Conservation (phyloP, 1,284 basidiomycete genomes). For the Microbotryum silenes-acaulis region DNA sequence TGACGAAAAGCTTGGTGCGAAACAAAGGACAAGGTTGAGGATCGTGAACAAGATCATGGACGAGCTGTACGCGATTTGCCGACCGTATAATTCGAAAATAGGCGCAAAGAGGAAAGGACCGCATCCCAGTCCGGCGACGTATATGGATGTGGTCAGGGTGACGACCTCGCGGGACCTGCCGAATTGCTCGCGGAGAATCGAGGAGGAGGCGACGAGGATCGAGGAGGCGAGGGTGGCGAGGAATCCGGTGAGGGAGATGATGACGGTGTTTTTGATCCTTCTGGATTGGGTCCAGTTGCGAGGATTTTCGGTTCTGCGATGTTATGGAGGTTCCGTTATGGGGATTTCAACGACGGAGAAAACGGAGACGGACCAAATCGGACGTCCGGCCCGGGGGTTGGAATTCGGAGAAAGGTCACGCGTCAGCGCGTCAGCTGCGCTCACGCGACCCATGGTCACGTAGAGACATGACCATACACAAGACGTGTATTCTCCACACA, state of each 20-base stretch:
- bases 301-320: conserved; percentile 25
- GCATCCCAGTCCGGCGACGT: conserved; percentile 40
- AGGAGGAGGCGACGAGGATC: conserved; percentile 40
- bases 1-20: conserved; percentile 34
- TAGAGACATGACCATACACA: too few species aligned
- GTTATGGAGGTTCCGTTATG: too few species aligned
- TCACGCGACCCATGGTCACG: too few species aligned
- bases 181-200: conserved; percentile 37
- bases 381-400: too few species aligned
- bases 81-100: conserved; percentile 44
- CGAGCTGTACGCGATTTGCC: conserved; percentile 42
- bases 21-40: conserved; percentile 16
- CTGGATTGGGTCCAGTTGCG: conserved; percentile 37
- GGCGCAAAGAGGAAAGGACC: conserved; percentile 47
- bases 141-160: conserved; percentile 37
- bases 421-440: too few species aligned
- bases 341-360: too few species aligned
- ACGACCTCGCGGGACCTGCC: conserved; percentile 37
- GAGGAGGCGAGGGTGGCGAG: conserved; percentile 30
- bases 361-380: too few species aligned
- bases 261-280: conserved; percentile 36
- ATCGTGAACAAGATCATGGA: conserved; percentile 35
- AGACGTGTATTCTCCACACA: too few species aligned
- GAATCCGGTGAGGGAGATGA: conserved; percentile 40
- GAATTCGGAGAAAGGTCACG: too few species aligned